Evolutionary conservation across 1,139 yeast species (phyloP).

Genomic region (Geotrichum candidum): DNA sequence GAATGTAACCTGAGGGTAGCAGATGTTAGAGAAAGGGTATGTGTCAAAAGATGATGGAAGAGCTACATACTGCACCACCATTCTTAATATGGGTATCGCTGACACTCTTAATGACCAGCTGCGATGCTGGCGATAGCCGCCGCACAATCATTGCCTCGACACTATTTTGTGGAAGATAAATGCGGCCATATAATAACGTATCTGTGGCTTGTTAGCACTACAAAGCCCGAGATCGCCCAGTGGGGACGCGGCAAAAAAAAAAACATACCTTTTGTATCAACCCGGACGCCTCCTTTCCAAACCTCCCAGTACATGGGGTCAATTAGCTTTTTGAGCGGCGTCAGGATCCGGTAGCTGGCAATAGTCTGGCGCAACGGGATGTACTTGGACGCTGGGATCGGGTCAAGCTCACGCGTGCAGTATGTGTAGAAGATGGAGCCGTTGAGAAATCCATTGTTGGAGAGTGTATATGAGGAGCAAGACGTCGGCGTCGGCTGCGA

Average conservation of each 20-base stretch:
- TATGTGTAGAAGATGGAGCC: conserved; percentile 84
- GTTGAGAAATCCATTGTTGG: conserved; percentile 61
- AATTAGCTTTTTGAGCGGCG: conserved; percentile 37
- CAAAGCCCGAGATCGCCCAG: not conserved
- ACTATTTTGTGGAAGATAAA: conserved; percentile 83
- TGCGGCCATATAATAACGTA: conserved; percentile 64
- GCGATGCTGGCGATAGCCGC: conserved; percentile 54
- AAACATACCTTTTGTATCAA: conserved; percentile 26
- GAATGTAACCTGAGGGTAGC: conserved; percentile 44
- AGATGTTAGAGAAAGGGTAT: conserved; percentile 30
- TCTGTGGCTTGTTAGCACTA: conserved; percentile 17
- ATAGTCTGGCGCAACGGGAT: conserved; percentile 64
- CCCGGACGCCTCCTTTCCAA: conserved; percentile 34
- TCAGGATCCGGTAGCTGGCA: conserved; percentile 67
- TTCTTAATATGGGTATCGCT: conserved; percentile 59
- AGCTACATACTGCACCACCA: conserved; percentile 38
- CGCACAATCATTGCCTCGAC: conserved; percentile 84
- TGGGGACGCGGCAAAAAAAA: not conserved
- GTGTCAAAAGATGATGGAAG: conserved; percentile 22
- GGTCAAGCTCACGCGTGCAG: conserved; percentile 53
- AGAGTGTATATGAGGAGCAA: conserved; percentile 68
- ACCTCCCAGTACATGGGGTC: conserved; percentile 27
- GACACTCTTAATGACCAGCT: conserved; percentile 66
- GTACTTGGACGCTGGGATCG: conserved; percentile 48
- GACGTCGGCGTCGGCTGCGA: conserved; percentile 66